These are phyloP conservation scores for Phytophthora pinifolia DNA, from an alignment of 352 stramenopile genomes.

Conservation along the genomic window DNA sequence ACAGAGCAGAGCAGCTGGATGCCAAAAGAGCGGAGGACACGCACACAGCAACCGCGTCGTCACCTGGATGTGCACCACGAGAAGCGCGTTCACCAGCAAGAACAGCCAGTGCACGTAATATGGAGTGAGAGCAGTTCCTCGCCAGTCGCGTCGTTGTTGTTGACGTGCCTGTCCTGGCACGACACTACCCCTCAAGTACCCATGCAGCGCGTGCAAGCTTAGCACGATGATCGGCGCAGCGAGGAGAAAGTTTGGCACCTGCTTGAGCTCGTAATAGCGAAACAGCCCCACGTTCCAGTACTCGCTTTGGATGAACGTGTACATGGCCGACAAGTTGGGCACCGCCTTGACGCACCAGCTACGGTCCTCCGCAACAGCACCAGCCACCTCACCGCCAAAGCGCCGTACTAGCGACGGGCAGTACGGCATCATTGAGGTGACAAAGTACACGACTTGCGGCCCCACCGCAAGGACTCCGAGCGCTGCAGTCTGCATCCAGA, in stretches of 20 bases:
- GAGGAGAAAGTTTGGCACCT: constrained; percentile 95
- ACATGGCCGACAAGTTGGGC: constrained; percentile 88
- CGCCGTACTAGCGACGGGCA: constrained; percentile 49
- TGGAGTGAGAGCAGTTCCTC: constrained; percentile 28
- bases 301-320: constrained; percentile 93
- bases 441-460: constrained; percentile 74
- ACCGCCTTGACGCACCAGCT: constrained; percentile 68
- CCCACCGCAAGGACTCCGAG: constrained; percentile 63
- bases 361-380: constrained; percentile 35
- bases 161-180: constrained; percentile 15
- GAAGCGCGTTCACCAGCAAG: constrained; percentile 69
- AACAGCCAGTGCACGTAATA: constrained; percentile 82
- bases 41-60: constrained; percentile 77
- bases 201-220: constrained; percentile 47
- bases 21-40: constrained; percentile 83
- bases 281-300: constrained; percentile 96
- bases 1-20: constrained; percentile 40
- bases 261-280: constrained; percentile 92
- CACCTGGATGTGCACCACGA: constrained; percentile 87
- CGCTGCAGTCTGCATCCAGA: constrained; percentile 61
- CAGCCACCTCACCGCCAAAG: constrained; percentile 10
- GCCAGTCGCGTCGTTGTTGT: constrained; percentile 11
- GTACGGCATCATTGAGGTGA: constrained; percentile 55
- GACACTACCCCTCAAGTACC: constrained; percentile 45
- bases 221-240: constrained; percentile 86